Base-by-base conservation (phyloP, 1,284 basidiomycete species). In the Rhodofomes roseus region DNA sequence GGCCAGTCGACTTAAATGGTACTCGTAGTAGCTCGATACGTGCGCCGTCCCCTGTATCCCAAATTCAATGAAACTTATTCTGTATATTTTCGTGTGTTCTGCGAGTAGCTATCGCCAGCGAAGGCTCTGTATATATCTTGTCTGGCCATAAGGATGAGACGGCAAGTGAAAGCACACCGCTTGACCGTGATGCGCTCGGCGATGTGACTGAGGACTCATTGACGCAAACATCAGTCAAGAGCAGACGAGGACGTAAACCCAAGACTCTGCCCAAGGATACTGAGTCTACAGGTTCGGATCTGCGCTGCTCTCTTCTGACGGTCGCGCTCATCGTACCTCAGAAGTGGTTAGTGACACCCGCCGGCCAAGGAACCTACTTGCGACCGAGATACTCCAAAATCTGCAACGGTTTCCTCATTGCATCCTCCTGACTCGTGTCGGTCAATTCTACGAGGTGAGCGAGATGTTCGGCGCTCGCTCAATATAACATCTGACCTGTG, bases 371-470 rank as follows among this genome's bases (percentile, higher is more conserved):
- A 86, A 77, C 41, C 74, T 79, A 51, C 81, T 96, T 6, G 87
- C 91, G 2, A 78, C 73, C 54, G 85, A 86, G 64, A 87, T 97
- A 23, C 78, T 86, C 62, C 74, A 83, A 20, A 93, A 96, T 70
- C 79, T 90, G 39, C 76, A 79, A 39, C 83, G 79, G 55, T 97
- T 94, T 71, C 91, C 95, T 14, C 90, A 95, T 69, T 96, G 93
- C 69, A 82, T 96, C 36, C 78, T 97, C 20, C 80, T 98, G 6
- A 97, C 95, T 3, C 85, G 93, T 58, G 94, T 97, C 14, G 95
- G 95, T 20, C 90, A 93, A 67, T 98, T 98, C 73, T 98, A 96
- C 72, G 95, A 98, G 82, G 95, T 93, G 70, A 58, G 75, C 57
- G 9, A 14, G 31, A 23, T 18, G 46, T 54, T 54, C 41, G 22